Percentiles rank a stretch among this genome's conserved stretches.
Conservation (phyloP, 2,329 filamentous ascomycete genomes). For the Berkeleyomyces rouxiae region DNA sequence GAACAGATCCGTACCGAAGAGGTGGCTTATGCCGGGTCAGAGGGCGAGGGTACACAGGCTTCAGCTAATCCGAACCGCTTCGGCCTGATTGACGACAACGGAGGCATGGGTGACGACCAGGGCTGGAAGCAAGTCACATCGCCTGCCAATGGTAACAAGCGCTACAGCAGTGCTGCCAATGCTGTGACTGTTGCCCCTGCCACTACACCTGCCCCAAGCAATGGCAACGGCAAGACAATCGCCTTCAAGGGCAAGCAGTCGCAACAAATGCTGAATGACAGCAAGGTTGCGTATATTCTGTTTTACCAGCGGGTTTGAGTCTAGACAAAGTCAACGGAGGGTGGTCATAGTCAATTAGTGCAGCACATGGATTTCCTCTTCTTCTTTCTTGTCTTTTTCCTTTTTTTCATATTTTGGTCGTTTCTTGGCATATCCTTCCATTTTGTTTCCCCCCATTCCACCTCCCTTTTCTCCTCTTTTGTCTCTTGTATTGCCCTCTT, state of each 20-base stretch:
- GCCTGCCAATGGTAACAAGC: conserved; percentile 48
- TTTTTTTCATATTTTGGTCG: neutral
- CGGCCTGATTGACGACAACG: conserved; percentile 44
- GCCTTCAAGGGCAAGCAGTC: conserved; percentile 39
- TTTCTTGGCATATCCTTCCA: neutral
- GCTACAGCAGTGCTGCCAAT: conserved; percentile 36
- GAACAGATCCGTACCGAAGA: conserved; percentile 73
- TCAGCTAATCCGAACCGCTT: conserved; percentile 49
- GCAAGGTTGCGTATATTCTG: conserved; percentile 91
- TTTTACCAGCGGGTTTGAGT: conserved; percentile 69
- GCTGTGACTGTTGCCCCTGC: neutral
- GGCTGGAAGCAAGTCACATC: conserved; percentile 70
- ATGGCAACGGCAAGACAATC: conserved; percentile 23
- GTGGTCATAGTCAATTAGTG: neutral
- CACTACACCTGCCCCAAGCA: neutral
- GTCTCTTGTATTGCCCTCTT: neutral
- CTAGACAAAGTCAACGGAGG: neutral
- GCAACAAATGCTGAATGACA: conserved; percentile 61
- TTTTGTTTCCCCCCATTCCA: neutral
- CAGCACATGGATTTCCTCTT: neutral
- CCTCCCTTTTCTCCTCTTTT: neutral
- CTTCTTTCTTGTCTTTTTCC: neutral
- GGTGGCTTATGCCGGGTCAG: conserved; percentile 68
- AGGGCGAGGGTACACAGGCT: conserved; percentile 26
- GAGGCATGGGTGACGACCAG: conserved; percentile 48